Conservation (phyloP, 306 rosid genomes). For the Arachis stenosperma region DNA sequence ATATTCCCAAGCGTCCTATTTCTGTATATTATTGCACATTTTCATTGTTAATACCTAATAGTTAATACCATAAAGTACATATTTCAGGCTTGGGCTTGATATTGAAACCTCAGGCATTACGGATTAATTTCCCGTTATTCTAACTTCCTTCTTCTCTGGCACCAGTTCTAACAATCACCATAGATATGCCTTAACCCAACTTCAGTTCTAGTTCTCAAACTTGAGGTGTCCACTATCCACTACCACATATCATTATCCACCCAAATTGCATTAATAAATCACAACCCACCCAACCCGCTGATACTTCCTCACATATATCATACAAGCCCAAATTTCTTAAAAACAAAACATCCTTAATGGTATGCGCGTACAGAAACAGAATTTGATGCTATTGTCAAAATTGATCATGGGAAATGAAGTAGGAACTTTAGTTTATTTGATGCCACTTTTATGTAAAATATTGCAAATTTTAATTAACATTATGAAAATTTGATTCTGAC, state of each 20-base stretch:
- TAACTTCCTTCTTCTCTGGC: no score
- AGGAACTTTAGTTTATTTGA: not conserved
- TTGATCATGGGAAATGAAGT: not conserved
- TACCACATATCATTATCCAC: not conserved
- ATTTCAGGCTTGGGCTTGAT: no score
- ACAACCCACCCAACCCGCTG: not conserved
- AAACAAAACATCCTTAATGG: constrained; percentile 4
- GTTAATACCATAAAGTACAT: no score
- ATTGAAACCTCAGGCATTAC: no score
- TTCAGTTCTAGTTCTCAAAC: no score
- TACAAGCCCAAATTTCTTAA: no score
- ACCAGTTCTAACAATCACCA: no score
- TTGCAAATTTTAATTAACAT: not conserved
- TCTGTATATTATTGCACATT: no score
- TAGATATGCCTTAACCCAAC: no score
- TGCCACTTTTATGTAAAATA: not conserved
- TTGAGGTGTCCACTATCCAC: not conserved
- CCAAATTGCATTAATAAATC: not conserved
- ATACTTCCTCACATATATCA: not conserved
- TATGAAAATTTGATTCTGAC: constrained; percentile 1
- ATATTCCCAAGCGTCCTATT: no score
- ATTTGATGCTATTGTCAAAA: not conserved
- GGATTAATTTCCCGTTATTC: no score
- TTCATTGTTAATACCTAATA: no score
- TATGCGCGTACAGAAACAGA: constrained; percentile 1